Conservation (phyloP, 345 rosid genomes). For the Pistacia vera region DNA sequence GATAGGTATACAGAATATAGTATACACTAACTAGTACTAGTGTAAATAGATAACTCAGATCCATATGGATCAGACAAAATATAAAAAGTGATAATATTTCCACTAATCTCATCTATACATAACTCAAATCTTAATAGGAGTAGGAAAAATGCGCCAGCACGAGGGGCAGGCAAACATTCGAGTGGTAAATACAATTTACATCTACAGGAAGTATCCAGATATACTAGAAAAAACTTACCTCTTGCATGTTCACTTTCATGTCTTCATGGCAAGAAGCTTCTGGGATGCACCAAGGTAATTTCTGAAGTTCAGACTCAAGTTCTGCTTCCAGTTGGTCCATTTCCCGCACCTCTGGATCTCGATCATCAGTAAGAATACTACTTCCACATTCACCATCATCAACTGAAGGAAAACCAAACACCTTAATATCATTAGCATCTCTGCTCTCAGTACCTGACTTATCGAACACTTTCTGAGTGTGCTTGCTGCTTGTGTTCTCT, state of each 20-base stretch:
- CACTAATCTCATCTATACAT: background rate
- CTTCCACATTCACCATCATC: slow-evolving; percentile 70
- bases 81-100: background rate
- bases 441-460: slow-evolving; percentile 28
- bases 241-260: slow-evolving; percentile 21
- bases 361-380: slow-evolving; percentile 87
- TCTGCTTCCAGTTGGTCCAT: slow-evolving; percentile 83
- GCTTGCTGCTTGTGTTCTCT: slow-evolving; percentile 22
- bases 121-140: background rate
- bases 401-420: slow-evolving; percentile 17
- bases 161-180: background rate
- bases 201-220: slow-evolving; percentile 5
- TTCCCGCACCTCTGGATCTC: slow-evolving; percentile 50
- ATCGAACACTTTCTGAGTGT: slow-evolving; percentile 18
- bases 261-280: slow-evolving; percentile 26
- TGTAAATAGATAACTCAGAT: background rate
- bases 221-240: slow-evolving; percentile 41
- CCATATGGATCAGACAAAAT: background rate
- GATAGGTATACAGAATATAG: background rate
- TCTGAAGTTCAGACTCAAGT: slow-evolving; percentile 78
- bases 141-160: background rate
- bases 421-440: slow-evolving; percentile 30
- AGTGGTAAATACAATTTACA: background rate
- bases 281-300: slow-evolving; percentile 44
- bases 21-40: background rate